phyloP scores from a whole-genome alignment of 1,284 basidiomycete genomes.

The Entoloma clypeatum region DNA sequence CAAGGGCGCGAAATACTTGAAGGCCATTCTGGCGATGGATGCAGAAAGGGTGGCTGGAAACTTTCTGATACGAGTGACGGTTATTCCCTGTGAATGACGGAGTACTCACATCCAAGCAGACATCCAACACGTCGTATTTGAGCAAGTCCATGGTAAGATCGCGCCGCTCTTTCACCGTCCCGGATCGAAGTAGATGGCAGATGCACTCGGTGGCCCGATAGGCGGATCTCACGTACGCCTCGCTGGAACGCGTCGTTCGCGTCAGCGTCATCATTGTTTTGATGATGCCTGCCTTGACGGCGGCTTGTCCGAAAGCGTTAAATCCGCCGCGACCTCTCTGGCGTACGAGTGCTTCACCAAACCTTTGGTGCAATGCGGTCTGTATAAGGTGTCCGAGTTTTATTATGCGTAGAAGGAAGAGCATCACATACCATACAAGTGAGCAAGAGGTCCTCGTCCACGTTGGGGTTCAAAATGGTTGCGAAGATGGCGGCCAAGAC shows the following conservation, averaged over 20 bases:
- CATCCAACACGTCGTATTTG: constrained; percentile 16
- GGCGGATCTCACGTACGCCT: constrained; percentile 16
- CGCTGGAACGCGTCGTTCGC: constrained; percentile 13
- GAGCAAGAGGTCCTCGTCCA: constrained; percentile 17
- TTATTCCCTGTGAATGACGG: neutral
- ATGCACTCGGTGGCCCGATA: constrained; percentile 23
- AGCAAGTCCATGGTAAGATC: constrained; percentile 20
- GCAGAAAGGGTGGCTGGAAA: constrained; percentile 19
- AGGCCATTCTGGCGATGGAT: constrained; percentile 21
- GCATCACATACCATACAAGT: constrained; percentile 19
- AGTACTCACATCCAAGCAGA: constrained; percentile 22
- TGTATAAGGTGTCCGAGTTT: constrained; percentile 8
- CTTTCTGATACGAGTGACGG: constrained; percentile 14
- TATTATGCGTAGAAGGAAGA: neutral
- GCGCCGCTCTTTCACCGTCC: constrained; percentile 19
- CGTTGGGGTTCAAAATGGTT: constrained; percentile 19
- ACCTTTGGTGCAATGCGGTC: constrained; percentile 12
- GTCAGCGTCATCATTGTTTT: constrained; percentile 21
- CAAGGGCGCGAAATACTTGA: constrained; percentile 18
- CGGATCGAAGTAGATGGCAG: constrained; percentile 18
- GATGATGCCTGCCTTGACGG: constrained; percentile 23
- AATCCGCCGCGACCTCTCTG: constrained; percentile 15
- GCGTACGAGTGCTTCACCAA: constrained; percentile 2
- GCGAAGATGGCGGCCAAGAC: constrained; percentile 17
- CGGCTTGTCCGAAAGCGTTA: constrained; percentile 20